phyloP scores from a whole-genome alignment of 768 basidiomycete species.

The Phlebiopsis flavidoalba region DNA sequence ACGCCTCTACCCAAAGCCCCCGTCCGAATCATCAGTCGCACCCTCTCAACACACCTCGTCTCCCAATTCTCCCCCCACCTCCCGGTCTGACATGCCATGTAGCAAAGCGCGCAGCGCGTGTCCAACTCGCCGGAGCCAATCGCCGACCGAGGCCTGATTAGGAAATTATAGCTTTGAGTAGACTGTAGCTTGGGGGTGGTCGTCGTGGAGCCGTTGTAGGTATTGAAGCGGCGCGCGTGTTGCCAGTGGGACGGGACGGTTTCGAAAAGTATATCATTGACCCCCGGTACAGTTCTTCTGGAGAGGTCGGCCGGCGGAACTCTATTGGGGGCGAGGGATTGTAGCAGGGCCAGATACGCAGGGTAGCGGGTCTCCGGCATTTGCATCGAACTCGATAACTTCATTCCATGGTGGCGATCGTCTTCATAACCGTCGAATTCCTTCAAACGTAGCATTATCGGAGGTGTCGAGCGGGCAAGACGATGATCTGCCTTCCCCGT shows the following conservation, averaged over 20 bases:
- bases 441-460: background rate
- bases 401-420: slow-evolving; percentile 25
- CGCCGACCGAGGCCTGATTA: slow-evolving; percentile 42
- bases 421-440: slow-evolving; percentile 10
- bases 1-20: slow-evolving; percentile 56
- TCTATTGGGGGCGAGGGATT: background rate
- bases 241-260: slow-evolving; percentile 2
- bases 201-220: slow-evolving; percentile 48
- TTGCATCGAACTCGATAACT: slow-evolving; percentile 7
- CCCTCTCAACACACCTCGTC: slow-evolving; percentile 49
- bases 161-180: slow-evolving; percentile 38
- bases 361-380: background rate
- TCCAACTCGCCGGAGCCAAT: slow-evolving; percentile 48
- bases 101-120: slow-evolving; percentile 42
- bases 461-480: background rate
- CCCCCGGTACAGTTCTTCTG: slow-evolving; percentile 14
- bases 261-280: slow-evolving; percentile 37
- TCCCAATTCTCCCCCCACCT: slow-evolving; percentile 42
- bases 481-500: background rate
- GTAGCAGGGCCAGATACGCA: background rate
- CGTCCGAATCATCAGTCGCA: slow-evolving; percentile 52
- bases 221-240: slow-evolving; percentile 20
- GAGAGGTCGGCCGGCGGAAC: background rate
- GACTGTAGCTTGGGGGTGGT: slow-evolving; percentile 28
- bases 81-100: slow-evolving; percentile 38